A percentile compares a stretch with the other conserved stretches of the same genome.
phyloP scores from a whole-genome alignment of 2,329 filamentous ascomycete species.

The Thielaviopsis euricoi region DNA sequence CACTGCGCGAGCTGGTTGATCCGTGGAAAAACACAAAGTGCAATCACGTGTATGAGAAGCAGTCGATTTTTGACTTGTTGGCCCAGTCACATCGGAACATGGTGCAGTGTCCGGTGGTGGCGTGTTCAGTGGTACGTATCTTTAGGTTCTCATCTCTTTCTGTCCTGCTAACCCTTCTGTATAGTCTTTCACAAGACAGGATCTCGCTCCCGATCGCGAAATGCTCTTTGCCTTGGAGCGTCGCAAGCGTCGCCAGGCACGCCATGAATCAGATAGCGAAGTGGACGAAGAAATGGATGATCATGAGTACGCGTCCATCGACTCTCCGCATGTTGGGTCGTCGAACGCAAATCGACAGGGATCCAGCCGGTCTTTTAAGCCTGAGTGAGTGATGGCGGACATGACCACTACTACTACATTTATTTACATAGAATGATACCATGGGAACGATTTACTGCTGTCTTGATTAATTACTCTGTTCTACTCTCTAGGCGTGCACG shows the following conservation, averaged over 20 bases:
- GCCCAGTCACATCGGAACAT: slow-evolving; percentile 32
- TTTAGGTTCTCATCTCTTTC: neutral
- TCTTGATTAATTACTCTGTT: neutral
- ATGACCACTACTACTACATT: neutral
- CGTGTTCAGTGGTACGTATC: slow-evolving; percentile 36
- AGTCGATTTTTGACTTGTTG: slow-evolving; percentile 41
- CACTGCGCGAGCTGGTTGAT: slow-evolving; percentile 44
- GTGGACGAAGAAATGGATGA: slow-evolving; percentile 4
- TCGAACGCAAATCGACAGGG: neutral
- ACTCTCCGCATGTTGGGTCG: neutral
- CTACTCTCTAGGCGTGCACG: neutral
- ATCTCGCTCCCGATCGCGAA: slow-evolving; percentile 1
- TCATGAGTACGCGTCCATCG: slow-evolving; percentile 4
- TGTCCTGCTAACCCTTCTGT: neutral
- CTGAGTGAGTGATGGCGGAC: too few relatives aligned
- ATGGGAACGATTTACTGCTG: neutral
- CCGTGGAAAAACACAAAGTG: slow-evolving; percentile 52
- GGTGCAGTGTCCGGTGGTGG: slow-evolving; percentile 5
- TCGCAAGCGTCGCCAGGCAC: slow-evolving; percentile 1
- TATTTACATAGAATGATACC: neutral
- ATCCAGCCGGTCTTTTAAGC: neutral
- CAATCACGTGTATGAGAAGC: slow-evolving; percentile 56
- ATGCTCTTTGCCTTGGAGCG: slow-evolving; percentile 6
- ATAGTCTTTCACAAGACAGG: neutral
- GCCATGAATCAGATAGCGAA: slow-evolving; percentile 4